phyloP scores from a whole-genome alignment of 805 yeast genomes.

The Nakazawaea pomicola region DNA sequence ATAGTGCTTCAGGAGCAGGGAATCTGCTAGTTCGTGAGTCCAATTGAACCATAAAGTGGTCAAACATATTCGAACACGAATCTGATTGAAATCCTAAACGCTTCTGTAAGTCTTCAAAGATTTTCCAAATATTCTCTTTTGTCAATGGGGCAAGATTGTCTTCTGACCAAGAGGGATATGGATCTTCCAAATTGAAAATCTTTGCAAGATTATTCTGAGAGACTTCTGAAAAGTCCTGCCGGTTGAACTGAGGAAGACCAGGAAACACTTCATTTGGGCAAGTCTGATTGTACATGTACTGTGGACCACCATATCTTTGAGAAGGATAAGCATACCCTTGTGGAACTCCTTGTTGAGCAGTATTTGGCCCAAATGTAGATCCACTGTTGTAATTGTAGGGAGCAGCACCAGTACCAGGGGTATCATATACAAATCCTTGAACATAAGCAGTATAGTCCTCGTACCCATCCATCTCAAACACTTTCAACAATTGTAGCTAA shows the following conservation, averaged over 20 bases:
- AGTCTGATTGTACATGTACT: neutral
- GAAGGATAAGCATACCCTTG: neutral
- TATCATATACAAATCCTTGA: neutral
- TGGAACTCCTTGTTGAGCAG: neutral
- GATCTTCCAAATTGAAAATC: constrained; percentile 23
- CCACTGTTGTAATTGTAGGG: neutral
- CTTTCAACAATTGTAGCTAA: no score
- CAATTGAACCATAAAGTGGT: constrained; percentile 71
- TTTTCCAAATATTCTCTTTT: constrained; percentile 52
- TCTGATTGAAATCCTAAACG: constrained; percentile 84
- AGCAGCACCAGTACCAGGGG: neutral
- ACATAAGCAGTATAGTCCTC: constrained; percentile 4
- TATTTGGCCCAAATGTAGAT: neutral
- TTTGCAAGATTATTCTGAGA: neutral
- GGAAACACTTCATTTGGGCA: neutral
- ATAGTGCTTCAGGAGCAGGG: constrained; percentile 63
- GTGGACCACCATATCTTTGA: neutral
- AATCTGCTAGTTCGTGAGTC: constrained; percentile 86
- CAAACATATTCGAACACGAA: constrained; percentile 73
- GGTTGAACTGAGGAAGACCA: constrained; percentile 1
- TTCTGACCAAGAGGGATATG: constrained; percentile 55
- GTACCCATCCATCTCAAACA: constrained; percentile 5
- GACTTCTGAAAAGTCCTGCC: neutral
- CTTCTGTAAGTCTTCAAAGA: constrained; percentile 53
- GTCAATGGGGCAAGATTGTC: constrained; percentile 70